Evolutionary conservation across 83 land plant species (phyloP).

Genomic region (Isoetes engelmannii): DNA sequence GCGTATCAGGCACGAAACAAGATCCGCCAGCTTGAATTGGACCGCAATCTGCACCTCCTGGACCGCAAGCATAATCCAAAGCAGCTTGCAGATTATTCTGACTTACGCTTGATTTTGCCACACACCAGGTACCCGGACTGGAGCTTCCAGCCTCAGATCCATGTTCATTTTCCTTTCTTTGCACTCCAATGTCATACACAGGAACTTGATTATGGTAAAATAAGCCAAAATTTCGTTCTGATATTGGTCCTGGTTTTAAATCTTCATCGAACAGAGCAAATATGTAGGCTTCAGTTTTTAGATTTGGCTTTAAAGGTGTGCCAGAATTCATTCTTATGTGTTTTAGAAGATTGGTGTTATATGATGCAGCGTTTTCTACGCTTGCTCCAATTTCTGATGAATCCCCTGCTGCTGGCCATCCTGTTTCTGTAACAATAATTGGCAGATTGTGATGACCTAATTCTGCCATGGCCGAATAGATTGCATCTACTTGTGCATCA

Average conservation of each 20-base stretch:
- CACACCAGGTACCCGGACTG: slow-evolving; percentile 27
- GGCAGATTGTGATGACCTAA: slow-evolving; percentile 24
- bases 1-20: slow-evolving; percentile 23
- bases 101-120: slow-evolving; percentile 22
- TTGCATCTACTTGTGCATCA: slow-evolving; percentile 42
- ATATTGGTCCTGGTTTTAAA: slow-evolving; percentile 12
- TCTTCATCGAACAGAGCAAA: slow-evolving; percentile 20
- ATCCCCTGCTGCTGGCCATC: slow-evolving; percentile 42
- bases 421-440: slow-evolving; percentile 35
- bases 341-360: slow-evolving; percentile 16
- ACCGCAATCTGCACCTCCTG: slow-evolving; percentile 13
- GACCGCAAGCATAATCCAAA: slow-evolving; percentile 24
- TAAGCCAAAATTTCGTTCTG: slow-evolving; percentile 18
- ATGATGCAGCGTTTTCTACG: slow-evolving; percentile 18
- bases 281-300: slow-evolving; percentile 23
- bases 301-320: slow-evolving; percentile 19
- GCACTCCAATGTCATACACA: slow-evolving; percentile 21
- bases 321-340: slow-evolving; percentile 12
- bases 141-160: background rate
- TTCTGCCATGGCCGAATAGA: slow-evolving; percentile 29
- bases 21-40: slow-evolving; percentile 15
- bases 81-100: slow-evolving; percentile 5
- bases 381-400: slow-evolving; percentile 18
- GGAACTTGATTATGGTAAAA: slow-evolving; percentile 19
- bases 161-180: slow-evolving; percentile 1